Evolutionary conservation across 371 early-diverging fungal species (phyloP), one percentile per base, ranked within the genome.

Genomic region (Entomophthora muscae): DNA sequence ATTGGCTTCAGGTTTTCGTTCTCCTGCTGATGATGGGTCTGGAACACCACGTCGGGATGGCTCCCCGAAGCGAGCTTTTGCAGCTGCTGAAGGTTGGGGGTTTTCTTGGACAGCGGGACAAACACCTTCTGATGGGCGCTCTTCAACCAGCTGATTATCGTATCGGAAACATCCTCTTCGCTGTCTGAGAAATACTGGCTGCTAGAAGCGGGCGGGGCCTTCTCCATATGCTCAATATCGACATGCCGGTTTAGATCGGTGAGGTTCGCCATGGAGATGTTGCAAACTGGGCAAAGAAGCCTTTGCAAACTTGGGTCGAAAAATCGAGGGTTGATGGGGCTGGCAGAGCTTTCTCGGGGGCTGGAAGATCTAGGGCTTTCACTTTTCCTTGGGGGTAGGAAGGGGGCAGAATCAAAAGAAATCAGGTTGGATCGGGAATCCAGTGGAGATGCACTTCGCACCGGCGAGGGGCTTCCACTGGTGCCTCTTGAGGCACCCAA

Each of bases 61-160:
- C 28, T 17, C 13, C 61, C 61, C 27, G 12, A 29, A n/a, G 42
- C 31, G 10, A 61, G 22, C 22, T 33, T 61, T 61, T 61, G 61
- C 3, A 33, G 17, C 42, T 61, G 61, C 12, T 61, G 61, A 5
- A 61, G 42, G 26, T 51, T 61, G 17, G 61, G 33, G 23, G 61
- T 33, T 23, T 61, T 31, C 31, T 61, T 61, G 1, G 58, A 12
- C 1, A 57, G 12, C 3, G 26, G 29, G 12, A 21, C 31, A 42
- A 42, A 10, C 29, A 57, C 29, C 29, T 12, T 57, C 21, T 57
- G 58, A 3, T 57, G 13, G 26, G 58, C 29, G 3, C 31, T 57
- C 21, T 31, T 57, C 12, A 57, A 31, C 42, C 42, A 42, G 5
- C 17, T 42, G 5, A 42, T 42, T 5, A 42, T 42, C 10, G 42